Percentiles rank a stretch among this genome's conserved stretches.
These are phyloP conservation scores for Teratosphaeria gauchensis DNA, from an alignment of 2,329 filamentous ascomycete species.

Conservation along the genomic window DNA sequence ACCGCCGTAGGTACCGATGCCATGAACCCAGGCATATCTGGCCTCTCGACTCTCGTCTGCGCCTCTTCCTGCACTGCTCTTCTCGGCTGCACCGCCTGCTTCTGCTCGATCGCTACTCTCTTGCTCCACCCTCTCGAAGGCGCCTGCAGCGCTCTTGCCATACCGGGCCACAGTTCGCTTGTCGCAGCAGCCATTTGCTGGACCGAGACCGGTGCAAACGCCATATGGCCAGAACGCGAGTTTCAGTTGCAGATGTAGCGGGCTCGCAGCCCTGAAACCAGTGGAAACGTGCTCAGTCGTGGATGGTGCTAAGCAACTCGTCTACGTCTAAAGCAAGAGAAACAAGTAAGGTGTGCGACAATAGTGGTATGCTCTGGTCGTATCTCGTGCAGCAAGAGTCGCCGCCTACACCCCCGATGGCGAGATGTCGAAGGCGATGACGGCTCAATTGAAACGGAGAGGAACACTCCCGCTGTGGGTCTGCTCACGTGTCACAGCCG, in stretches of 20 bases:
- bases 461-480: neutral
- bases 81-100: conserved; percentile 3
- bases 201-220: conserved; percentile 39
- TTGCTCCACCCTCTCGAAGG: conserved; percentile 18
- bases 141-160: conserved; percentile 28
- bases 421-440: neutral
- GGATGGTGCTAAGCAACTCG: neutral
- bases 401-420: neutral
- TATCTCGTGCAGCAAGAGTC: neutral
- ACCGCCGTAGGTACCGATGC: conserved; percentile 1
- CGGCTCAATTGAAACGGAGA: neutral
- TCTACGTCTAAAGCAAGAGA: neutral
- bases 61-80: neutral
- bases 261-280: neutral
- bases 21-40: conserved; percentile 11
- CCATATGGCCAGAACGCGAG: conserved; percentile 29
- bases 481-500: neutral
- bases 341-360: neutral
- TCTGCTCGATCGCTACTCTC: conserved; percentile 10
- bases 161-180: conserved; percentile 30
- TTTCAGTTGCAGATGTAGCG: neutral
- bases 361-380: neutral
- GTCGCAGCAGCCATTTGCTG: conserved; percentile 37
- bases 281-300: neutral
- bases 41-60: neutral